These are phyloP conservation scores for Gloeopeniophorella convolvens DNA, from an alignment of 768 basidiomycete genomes.

Conservation along the genomic window DNA sequence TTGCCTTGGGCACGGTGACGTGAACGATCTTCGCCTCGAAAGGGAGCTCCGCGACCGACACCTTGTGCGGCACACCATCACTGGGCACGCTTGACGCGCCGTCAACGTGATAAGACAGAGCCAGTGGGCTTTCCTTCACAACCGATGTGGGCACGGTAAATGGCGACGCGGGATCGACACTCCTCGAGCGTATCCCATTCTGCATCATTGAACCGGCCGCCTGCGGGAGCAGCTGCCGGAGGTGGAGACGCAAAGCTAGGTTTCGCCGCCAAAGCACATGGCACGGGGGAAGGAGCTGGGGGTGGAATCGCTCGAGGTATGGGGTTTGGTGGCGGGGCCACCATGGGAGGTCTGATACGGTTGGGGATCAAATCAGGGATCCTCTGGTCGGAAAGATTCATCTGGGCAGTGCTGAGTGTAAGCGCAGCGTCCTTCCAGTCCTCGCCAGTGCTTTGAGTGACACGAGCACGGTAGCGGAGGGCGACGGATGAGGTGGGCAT, in stretches of 20 bases:
- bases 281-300: background rate
- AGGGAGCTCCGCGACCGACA: slow-evolving; percentile 42
- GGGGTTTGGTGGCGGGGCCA: too few species aligned
- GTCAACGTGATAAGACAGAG: slow-evolving; percentile 45
- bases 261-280: too few species aligned
- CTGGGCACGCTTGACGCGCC: slow-evolving; percentile 46
- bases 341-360: background rate
- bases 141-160: slow-evolving; percentile 36
- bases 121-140: slow-evolving; percentile 49
- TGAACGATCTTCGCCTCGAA: slow-evolving; percentile 42
- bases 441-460: slow-evolving; percentile 53
- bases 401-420: slow-evolving; percentile 45
- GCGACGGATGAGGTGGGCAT: slow-evolving; percentile 38
- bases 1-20: slow-evolving; percentile 44
- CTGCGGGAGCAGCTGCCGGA: too few species aligned
- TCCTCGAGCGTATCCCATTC: background rate
- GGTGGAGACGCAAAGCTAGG: too few species aligned
- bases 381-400: slow-evolving; percentile 33
- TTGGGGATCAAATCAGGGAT: slow-evolving; percentile 23
- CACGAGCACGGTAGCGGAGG: slow-evolving; percentile 49
- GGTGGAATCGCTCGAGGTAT: too few species aligned
- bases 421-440: slow-evolving; percentile 48
- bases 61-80: slow-evolving; percentile 49
- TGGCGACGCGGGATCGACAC: background rate
- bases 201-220: too few species aligned